Evolutionary conservation across 148 eudicot species (phyloP), one percentile per base, ranked within the genome.

Genomic region (Rhododendron molle): DNA sequence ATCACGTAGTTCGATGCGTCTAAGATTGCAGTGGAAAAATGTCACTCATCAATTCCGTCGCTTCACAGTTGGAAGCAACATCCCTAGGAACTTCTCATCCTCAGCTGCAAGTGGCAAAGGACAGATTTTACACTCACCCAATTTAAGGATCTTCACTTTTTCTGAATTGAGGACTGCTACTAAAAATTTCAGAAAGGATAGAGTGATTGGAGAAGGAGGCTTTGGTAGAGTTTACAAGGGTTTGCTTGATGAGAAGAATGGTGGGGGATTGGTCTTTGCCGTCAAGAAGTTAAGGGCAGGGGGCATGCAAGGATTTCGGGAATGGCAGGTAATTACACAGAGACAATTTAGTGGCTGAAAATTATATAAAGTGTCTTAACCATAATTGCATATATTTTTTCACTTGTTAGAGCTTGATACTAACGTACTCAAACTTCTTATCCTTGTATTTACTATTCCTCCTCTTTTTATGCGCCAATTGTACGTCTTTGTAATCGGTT

Each of bases 181-280:
- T 0, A 89, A 81, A 72, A 94, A 92, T 81, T 95, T 95, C 86
- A 92, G 88, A 67, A 28, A 14, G 23, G 98, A 94, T 76, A 89
- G 86, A 12, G 84, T 94, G 71, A 69, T 95, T 76, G 98, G 98
- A 58, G 98, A 95, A 91, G 98, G 98, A 34, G 98, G 98, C 18
- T 94, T 95, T 71, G 97, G 98, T 20, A 93, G 87, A 81, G 98
- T 96, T 30, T 94, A 91, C 88, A 96, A 90, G 91, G 98, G 98
- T 11, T 93, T 92, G 95, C 92, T 96, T 32, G 95, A 92, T 9
- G 89, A 89, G 43, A 92, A 80, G 88, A 87, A 83, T 49, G 88
- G 88, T 10, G 86, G 89, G 52, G 91, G 89, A 32, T 28, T 89
- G 26, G 90, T 89, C 81, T 87, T 95, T 34, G 99, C 99, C 14